Conservation (phyloP, 1,284 basidiomycete species). For the Pseudozyma sp. region DNA sequence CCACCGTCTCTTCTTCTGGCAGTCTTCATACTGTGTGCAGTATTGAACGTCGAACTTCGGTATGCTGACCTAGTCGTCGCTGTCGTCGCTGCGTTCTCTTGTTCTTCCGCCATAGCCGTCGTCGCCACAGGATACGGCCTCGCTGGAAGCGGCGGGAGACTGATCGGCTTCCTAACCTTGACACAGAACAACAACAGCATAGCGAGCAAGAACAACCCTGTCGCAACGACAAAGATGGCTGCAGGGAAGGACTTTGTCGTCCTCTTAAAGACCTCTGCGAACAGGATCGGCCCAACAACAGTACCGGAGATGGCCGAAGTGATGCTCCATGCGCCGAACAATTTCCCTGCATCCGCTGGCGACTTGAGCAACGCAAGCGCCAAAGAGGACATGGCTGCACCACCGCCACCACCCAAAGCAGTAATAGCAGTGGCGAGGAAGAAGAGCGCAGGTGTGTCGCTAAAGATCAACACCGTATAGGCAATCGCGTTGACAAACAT, state of each 20-base stretch:
- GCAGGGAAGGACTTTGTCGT: constrained; percentile 48
- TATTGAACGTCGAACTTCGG: constrained; percentile 29
- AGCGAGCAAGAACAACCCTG: constrained; percentile 39
- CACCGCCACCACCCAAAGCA: constrained; percentile 55
- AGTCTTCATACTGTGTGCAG: constrained; percentile 31
- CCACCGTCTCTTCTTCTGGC: constrained; percentile 3
- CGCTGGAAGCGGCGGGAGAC: constrained; percentile 52
- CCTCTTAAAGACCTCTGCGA: constrained; percentile 52
- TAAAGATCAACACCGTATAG: constrained; percentile 41
- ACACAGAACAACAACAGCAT: constrained; percentile 42
- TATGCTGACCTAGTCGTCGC: constrained; percentile 11
- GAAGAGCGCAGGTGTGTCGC: constrained; percentile 34
- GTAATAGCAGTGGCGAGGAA: constrained; percentile 48
- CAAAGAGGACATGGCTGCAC: constrained; percentile 65
- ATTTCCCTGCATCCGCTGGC: constrained; percentile 61
- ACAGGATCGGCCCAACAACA: constrained; percentile 63
- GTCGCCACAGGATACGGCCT: constrained; percentile 29
- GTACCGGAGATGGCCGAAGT: constrained; percentile 57
- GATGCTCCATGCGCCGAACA: constrained; percentile 67
- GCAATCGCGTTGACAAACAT: constrained; percentile 34
- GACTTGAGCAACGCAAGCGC: constrained; percentile 61
- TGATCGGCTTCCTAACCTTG: constrained; percentile 53
- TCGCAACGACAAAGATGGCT: constrained; percentile 56
- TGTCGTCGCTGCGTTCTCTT: constrained; percentile 3
- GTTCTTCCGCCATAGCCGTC: background rate